These are phyloP conservation scores for Yarrowia hollandica DNA, from an alignment of 805 yeast genomes.

Conservation along the genomic window DNA sequence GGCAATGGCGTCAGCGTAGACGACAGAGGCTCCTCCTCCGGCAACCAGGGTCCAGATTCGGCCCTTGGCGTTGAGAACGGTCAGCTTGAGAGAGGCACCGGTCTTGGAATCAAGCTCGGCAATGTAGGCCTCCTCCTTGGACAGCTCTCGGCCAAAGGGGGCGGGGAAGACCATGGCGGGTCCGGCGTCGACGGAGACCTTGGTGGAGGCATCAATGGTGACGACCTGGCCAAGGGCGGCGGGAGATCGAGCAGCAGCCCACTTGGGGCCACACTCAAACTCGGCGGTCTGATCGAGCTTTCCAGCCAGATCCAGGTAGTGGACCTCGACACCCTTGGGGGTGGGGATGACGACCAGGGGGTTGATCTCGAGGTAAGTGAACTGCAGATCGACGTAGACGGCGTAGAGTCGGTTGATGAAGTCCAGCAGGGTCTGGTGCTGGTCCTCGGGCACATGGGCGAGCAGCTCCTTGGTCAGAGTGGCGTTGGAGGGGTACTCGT, in stretches of 20 bases:
- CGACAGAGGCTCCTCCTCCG: constrained; percentile 52
- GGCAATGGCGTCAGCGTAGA: constrained; percentile 51
- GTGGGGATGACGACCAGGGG: constrained; percentile 49
- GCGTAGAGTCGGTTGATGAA: constrained; percentile 50
- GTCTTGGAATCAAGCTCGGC: constrained; percentile 52
- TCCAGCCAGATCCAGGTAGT: constrained; percentile 51
- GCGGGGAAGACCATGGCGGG: constrained; percentile 54
- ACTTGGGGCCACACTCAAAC: constrained; percentile 51
- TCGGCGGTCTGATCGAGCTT: constrained; percentile 52
- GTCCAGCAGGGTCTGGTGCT: constrained; percentile 46
- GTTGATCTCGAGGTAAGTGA: constrained; percentile 50
- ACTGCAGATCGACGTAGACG: constrained; percentile 49
- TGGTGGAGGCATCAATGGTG: constrained; percentile 33
- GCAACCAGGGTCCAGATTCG: constrained; percentile 52
- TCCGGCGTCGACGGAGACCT: constrained; percentile 45
- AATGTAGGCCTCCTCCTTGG: constrained; percentile 49
- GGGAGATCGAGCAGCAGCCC: constrained; percentile 51
- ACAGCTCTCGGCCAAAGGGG: constrained; percentile 49
- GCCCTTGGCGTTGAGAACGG: constrained; percentile 47
- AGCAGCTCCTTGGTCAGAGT: constrained; percentile 42
- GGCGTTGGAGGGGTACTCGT: constrained; percentile 46
- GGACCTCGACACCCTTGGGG: constrained; percentile 45
- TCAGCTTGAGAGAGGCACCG: constrained; percentile 50
- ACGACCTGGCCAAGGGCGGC: constrained; percentile 44
- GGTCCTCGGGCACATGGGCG: constrained; percentile 45